Conservation (phyloP, 2,329 filamentous ascomycete genomes). For the Aureobasidium sp. region DNA sequence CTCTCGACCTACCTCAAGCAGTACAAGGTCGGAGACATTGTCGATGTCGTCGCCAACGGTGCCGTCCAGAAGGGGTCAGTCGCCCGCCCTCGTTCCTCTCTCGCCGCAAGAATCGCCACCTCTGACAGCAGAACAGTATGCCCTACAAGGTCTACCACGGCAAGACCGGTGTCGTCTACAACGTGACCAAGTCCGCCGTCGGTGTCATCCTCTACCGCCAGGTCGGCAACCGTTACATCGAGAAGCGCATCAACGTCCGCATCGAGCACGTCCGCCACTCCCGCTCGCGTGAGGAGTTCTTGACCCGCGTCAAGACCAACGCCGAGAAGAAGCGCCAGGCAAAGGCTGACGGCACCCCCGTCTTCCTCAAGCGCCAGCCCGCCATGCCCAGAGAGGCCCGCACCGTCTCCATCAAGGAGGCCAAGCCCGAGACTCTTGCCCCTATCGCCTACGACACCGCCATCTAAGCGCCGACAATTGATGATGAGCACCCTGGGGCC, state of each 20-base stretch:
- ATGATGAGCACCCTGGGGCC: conserved; percentile 7
- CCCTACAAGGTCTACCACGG: conserved; percentile 99
- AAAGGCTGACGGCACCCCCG: conserved; percentile 77
- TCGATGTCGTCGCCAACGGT: conserved; percentile 98
- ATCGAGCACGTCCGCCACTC: conserved; percentile 95
- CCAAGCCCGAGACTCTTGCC: conserved; percentile 82
- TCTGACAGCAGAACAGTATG: conserved; percentile 57
- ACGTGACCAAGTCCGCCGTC: conserved; percentile 96
- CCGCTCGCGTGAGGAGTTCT: conserved; percentile 93
- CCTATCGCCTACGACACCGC: conserved; percentile 96
- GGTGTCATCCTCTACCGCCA: conserved; percentile 99
- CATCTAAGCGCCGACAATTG: conserved; percentile 55
- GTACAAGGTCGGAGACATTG: conserved; percentile 98
- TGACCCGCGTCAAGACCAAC: conserved; percentile 94
- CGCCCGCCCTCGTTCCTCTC: not conserved
- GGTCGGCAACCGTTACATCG: conserved; percentile 98
- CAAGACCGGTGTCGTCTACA: conserved; percentile 68
- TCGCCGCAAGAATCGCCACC: not conserved
- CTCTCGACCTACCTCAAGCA: conserved; percentile 90
- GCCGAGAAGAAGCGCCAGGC: conserved; percentile 87
- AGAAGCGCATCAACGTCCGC: conserved; percentile 99
- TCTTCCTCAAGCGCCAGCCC: conserved; percentile 91
- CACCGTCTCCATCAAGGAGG: conserved; percentile 72
- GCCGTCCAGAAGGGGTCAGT: conserved; percentile 95
- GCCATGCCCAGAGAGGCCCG: conserved; percentile 70